A percentile compares a stretch with the other conserved stretches of the same genome.
These are phyloP conservation scores for Sequoia sempervirens DNA, from an alignment of 75 land plant species.

Conservation along the genomic window DNA sequence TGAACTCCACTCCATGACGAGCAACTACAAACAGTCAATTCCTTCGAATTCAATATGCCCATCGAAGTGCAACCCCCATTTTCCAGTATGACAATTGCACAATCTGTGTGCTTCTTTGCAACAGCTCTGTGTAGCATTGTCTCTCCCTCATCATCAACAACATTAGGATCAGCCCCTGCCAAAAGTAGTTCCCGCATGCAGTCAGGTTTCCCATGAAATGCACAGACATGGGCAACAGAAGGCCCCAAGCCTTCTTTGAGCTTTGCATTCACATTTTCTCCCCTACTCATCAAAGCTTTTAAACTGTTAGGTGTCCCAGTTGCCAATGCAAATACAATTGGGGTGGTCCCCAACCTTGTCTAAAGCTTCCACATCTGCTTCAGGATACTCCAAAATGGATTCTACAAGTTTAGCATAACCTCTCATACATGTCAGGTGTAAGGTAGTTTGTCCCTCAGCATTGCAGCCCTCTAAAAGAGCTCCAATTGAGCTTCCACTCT, in stretches of 20 bases:
- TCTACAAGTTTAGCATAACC: conserved; percentile 70
- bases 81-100: conserved; percentile 84
- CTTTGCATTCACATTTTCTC: conserved; percentile 68
- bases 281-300: conserved; percentile 52
- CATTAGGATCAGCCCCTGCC: conserved; percentile 91
- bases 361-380: conserved; percentile 75
- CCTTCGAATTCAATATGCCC: conserved; percentile 58
- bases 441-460: conserved; percentile 82
- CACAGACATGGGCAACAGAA: conserved; percentile 91
- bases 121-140: conserved; percentile 85
- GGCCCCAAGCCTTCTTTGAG: conserved; percentile 85
- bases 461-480: conserved; percentile 70
- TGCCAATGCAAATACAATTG: conserved; percentile 84
- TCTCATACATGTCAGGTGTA: conserved; percentile 82
- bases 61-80: conserved; percentile 90
- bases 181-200: conserved; percentile 86
- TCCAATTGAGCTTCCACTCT: conserved; percentile 26
- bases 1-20: too few species aligned
- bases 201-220: conserved; percentile 92
- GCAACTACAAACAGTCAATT: too few species aligned
- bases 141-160: conserved; percentile 88
- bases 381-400: conserved; percentile 59
- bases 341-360: conserved; percentile 94
- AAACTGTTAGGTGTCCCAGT: conserved; percentile 89
- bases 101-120: conserved; percentile 70